phyloP scores from a whole-genome alignment of 179 eudicot genomes.

The Beta macrorhiza region DNA sequence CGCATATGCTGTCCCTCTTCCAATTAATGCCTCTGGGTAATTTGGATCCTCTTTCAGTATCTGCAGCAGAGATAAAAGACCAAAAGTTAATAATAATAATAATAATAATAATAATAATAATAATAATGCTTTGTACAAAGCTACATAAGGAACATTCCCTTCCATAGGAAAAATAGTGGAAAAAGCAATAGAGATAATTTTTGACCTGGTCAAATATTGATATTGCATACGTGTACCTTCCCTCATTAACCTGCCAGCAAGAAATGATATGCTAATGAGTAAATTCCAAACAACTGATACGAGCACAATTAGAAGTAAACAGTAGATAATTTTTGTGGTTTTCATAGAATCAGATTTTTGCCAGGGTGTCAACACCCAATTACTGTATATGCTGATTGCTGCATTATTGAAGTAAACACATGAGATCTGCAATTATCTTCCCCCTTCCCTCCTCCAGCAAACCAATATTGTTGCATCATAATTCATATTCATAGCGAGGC shows the following conservation, averaged over 20 bases:
- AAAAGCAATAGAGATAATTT: slow-evolving; percentile 12
- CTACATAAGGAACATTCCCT: slow-evolving; percentile 13
- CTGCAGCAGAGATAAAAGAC: slow-evolving; percentile 35
- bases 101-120: not conserved
- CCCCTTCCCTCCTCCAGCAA: not conserved
- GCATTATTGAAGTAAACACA: too few relatives aligned
- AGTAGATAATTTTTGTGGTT: not conserved
- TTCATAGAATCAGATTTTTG: not conserved
- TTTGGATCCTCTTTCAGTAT: slow-evolving; percentile 80
- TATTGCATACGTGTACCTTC: slow-evolving; percentile 76
- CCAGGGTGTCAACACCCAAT: not conserved
- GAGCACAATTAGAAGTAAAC: not conserved
- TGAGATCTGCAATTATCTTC: too few relatives aligned
- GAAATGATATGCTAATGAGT: not conserved
- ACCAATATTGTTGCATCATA: not conserved
- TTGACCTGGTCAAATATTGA: slow-evolving; percentile 87
- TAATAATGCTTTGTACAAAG: not conserved
- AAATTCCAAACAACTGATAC: not conserved
- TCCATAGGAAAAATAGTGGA: not conserved
- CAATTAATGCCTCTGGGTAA: slow-evolving; percentile 95
- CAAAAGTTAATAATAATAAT: not conserved
- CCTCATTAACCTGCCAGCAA: slow-evolving; percentile 85
- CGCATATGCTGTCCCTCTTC: slow-evolving; percentile 99
- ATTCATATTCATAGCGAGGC: not conserved
- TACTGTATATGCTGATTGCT: too few relatives aligned